Percentiles rank a stretch among this genome's conserved stretches.
Conservation (phyloP, 2,329 filamentous ascomycete genomes). For the Colletotrichum kahawae region DNA sequence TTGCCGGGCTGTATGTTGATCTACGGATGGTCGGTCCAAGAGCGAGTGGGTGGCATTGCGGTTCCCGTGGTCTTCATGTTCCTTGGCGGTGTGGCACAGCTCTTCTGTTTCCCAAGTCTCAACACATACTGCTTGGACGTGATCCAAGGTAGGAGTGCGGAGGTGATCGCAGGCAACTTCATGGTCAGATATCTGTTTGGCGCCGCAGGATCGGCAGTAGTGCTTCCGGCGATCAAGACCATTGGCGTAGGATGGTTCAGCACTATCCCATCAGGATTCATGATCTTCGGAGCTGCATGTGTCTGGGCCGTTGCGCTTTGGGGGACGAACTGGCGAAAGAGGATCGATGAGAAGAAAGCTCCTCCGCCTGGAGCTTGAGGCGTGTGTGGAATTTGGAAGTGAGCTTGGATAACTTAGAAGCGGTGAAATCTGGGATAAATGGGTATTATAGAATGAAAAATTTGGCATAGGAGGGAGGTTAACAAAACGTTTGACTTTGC, state of each 20-base stretch:
- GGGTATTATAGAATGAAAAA: neutral
- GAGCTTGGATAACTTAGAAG: neutral
- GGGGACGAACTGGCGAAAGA: constrained; percentile 7
- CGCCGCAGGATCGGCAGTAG: constrained; percentile 71
- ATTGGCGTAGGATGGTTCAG: constrained; percentile 86
- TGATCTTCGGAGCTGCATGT: constrained; percentile 23
- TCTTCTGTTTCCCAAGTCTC: constrained; percentile 72
- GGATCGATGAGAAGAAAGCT: neutral
- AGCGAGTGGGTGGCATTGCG: constrained; percentile 36
- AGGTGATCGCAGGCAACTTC: constrained; percentile 73
- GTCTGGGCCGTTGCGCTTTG: constrained; percentile 16
- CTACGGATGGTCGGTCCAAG: constrained; percentile 61
- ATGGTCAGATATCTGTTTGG: constrained; percentile 78
- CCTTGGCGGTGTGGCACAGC: constrained; percentile 69
- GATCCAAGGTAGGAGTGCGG: constrained; percentile 15
- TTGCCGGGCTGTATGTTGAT: constrained; percentile 71
- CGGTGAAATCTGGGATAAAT: neutral
- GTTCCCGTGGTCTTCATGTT: constrained; percentile 72
- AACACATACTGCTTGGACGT: constrained; percentile 58
- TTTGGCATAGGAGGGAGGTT: neutral
- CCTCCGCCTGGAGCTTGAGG: neutral
- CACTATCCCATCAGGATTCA: constrained; percentile 58
- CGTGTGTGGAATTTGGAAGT: neutral
- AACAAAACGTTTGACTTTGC: neutral
- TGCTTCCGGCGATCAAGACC: constrained; percentile 73